Evolutionary conservation across 495 filamentous ascomycete genomes (phyloP), one percentile per base, ranked within the genome.

Genomic region (Wilcoxina mikolae): DNA sequence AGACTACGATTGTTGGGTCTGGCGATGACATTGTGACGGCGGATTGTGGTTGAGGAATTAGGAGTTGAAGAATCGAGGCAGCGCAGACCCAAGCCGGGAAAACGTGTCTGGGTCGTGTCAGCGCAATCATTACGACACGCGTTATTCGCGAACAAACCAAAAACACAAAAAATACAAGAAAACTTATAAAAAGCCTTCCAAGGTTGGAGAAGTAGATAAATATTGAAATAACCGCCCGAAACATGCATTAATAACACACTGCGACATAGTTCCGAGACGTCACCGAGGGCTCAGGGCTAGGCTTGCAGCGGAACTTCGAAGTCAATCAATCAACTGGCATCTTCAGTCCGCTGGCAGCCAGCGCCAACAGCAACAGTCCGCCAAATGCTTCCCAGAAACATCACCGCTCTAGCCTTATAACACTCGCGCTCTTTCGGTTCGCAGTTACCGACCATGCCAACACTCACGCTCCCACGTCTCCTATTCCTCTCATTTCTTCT

Each of bases 401-500:
- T 18, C 43, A 18, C 23, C 43, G 43, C n/a, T 18, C 22, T 20
- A 24, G 23, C 23, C n/a, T 24, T 11, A 46, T 20, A 46, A 24
- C 23, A 46, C 23, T 18, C 20, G 35, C 35, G 11, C 3, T 20
- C 43, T 46, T 24, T 20, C n/a, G 22, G 11, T 46, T 50, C 7
- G 15, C 50, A 28, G 24, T 22, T 39, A 2, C 46, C 26, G 2
- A 29, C 39, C 3, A 46, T 54, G 52, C 52, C 52, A 39, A 26
- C 25, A 27, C 51, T 42, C 55, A 69, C 70, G 10, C 72, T 76
- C 10, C 43, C 65, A 29, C 68, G 73, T 1, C 73, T 94, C 48
- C 87, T 94, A 65, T 54, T 78, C 23, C 70, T 77, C 15, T 84
- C 90, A 1, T 74, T 78, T 26, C 52, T 78, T 20, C 75, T 96